These are phyloP conservation scores for Fusarium albosuccineum DNA, from an alignment of 2,329 filamentous ascomycete species.

Conservation along the genomic window DNA sequence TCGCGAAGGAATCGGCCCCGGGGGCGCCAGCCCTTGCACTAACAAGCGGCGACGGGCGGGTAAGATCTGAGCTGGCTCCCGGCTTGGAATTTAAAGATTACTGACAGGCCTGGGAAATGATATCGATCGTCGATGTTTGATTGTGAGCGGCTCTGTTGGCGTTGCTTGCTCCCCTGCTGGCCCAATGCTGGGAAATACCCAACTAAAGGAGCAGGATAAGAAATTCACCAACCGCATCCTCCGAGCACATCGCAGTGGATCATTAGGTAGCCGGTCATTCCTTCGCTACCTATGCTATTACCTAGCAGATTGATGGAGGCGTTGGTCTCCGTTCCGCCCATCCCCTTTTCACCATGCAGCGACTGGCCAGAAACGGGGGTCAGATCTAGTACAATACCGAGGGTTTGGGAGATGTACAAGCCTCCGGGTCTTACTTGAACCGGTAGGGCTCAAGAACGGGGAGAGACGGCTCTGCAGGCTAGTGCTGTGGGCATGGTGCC, in stretches of 20 bases:
- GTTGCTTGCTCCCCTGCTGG: no score
- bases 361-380: slow-evolving; percentile 26
- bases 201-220: no score
- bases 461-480: slow-evolving; percentile 13
- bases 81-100: slow-evolving; percentile 2
- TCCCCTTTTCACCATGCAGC: slow-evolving; percentile 10
- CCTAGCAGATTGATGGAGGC: no score
- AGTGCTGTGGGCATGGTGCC: slow-evolving; percentile 10
- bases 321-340: no score
- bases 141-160: no score
- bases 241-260: no score
- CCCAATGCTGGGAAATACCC: no score
- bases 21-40: slow-evolving; percentile 14
- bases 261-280: neutral
- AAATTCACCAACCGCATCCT: no score
- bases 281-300: neutral
- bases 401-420: slow-evolving; percentile 40
- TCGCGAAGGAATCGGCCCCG: neutral
- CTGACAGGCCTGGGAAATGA: neutral
- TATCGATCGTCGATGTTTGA: no score
- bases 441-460: slow-evolving; percentile 20
- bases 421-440: slow-evolving; percentile 23
- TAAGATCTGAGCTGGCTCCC: slow-evolving; percentile 8
- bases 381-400: slow-evolving; percentile 28
- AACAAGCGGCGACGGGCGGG: neutral